These are phyloP conservation scores for Penicillium nordicum DNA, from an alignment of 2,329 filamentous ascomycete genomes.

Conservation along the genomic window DNA sequence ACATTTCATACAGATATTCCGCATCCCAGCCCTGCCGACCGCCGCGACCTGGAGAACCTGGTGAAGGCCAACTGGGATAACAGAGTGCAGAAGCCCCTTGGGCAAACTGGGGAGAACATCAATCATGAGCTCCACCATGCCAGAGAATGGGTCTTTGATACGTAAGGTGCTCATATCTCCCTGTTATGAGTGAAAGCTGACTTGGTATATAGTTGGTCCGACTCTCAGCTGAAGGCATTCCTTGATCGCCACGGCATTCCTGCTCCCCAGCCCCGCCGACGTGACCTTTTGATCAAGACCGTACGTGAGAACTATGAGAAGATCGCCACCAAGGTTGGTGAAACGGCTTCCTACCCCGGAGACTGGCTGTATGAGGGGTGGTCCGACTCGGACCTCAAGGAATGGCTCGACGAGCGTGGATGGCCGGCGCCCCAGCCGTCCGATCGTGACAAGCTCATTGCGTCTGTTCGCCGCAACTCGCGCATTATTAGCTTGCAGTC, in stretches of 20 bases:
- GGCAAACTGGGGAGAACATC: conserved; percentile 73
- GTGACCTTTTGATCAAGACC: conserved; percentile 75
- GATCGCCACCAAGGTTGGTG: conserved; percentile 69
- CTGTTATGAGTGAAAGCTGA: neutral
- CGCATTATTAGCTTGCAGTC: conserved; percentile 69
- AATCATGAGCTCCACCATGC: conserved; percentile 68
- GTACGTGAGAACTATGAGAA: conserved; percentile 78
- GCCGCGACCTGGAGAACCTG: conserved; percentile 89
- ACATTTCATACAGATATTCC: conserved; percentile 59
- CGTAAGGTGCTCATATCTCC: conserved; percentile 44
- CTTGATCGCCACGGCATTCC: conserved; percentile 84
- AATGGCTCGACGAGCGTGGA: conserved; percentile 86
- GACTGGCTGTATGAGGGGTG: conserved; percentile 91
- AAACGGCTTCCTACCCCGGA: conserved; percentile 82
- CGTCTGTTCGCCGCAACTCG: conserved; percentile 85
- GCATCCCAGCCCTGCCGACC: conserved; percentile 84
- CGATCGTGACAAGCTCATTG: conserved; percentile 81
- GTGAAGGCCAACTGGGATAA: conserved; percentile 86
- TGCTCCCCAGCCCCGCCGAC: conserved; percentile 79
- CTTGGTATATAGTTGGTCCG: conserved; percentile 66
- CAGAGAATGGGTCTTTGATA: conserved; percentile 90
- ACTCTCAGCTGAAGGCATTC: conserved; percentile 90
- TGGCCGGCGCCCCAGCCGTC: conserved; percentile 81
- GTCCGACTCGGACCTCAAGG: conserved; percentile 90
- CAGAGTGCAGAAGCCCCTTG: conserved; percentile 69